Evolutionary conservation across 208 protist species (phyloP).

Genomic region (Angomonas ambiguus): DNA sequence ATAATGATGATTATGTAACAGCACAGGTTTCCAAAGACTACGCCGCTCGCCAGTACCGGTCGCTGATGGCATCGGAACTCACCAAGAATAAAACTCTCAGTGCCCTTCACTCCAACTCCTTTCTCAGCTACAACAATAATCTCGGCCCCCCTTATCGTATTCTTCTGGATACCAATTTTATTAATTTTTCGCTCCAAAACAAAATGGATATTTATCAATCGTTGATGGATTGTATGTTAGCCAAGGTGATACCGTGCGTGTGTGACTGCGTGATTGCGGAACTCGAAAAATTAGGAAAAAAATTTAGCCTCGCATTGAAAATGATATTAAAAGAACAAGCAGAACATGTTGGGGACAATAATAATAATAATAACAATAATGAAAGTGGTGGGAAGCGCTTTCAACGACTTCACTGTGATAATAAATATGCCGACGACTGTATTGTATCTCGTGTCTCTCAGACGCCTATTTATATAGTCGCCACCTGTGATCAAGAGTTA

Average conservation of each 20-base stretch:
- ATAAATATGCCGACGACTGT: conserved; percentile 99
- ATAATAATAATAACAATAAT: not conserved
- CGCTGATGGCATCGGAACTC: conserved; percentile 54
- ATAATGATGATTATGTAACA: conserved; percentile 24
- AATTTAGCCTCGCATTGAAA: conserved; percentile 91
- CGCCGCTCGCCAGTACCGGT: conserved; percentile 61
- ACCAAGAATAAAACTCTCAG: conserved; percentile 6
- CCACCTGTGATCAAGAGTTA: conserved; percentile 95
- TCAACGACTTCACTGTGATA: conserved; percentile 93
- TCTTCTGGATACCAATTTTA: conserved; percentile 99
- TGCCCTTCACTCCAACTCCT: too few species aligned
- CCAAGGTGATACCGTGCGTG: conserved; percentile 98
- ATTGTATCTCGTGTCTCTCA: conserved; percentile 94
- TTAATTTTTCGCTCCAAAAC: conserved; percentile 99
- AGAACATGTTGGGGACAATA: not conserved
- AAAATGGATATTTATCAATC: conserved; percentile 98
- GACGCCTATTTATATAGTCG: conserved; percentile 92
- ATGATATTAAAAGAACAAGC: conserved; percentile 91
- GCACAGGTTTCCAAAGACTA: conserved; percentile 55
- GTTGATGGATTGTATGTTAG: conserved; percentile 98
- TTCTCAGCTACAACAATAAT: conserved; percentile 97
- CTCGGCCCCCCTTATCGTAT: conserved; percentile 98
- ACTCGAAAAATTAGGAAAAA: conserved; percentile 98
- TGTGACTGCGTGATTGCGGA: conserved; percentile 99
- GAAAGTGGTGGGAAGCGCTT: conserved; percentile 86